Evolutionary conservation across 345 rosid genomes (phyloP).

Genomic region (Moricandia arvensis): DNA sequence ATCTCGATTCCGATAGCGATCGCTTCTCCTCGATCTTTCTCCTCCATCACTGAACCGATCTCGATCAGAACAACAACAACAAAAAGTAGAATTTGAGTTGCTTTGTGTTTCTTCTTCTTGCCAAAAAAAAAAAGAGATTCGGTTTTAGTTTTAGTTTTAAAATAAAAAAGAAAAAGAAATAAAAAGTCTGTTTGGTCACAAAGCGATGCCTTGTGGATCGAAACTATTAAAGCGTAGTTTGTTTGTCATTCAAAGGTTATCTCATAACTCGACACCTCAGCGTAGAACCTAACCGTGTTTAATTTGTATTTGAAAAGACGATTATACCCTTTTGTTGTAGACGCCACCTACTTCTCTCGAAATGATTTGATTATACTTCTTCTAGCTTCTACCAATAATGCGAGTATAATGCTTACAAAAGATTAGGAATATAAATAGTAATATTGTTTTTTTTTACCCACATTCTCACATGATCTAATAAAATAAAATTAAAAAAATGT

Average conservation of each 20-base stretch:
- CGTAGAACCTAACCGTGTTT: conserved; percentile 39
- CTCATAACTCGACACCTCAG: conserved; percentile 32
- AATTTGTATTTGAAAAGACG: background rate
- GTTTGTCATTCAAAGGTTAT: conserved; percentile 24
- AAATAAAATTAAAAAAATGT: background rate
- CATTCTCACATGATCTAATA: conserved; percentile 32
- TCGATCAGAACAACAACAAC: background rate
- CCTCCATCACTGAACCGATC: conserved; percentile 43
- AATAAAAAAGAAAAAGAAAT: background rate
- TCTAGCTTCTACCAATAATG: background rate
- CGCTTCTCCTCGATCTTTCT: conserved; percentile 44
- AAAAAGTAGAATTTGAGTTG: conserved; percentile 17
- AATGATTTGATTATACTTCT: conserved; percentile 19
- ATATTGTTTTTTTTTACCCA: conserved; percentile 1
- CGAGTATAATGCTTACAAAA: background rate
- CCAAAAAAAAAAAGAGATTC: conserved; percentile 1
- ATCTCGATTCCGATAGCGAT: conserved; percentile 54
- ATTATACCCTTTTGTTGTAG: conserved; percentile 12
- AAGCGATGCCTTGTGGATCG: conserved; percentile 37
- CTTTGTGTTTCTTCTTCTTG: conserved; percentile 23
- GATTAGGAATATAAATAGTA: background rate
- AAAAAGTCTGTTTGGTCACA: conserved; percentile 37
- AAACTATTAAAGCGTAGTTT: conserved; percentile 15
- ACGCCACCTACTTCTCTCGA: conserved; percentile 23
- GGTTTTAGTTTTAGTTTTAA: background rate